These are phyloP conservation scores for Alternaria triticimaculans DNA, from an alignment of 2,329 filamentous ascomycete species.

Conservation along the genomic window DNA sequence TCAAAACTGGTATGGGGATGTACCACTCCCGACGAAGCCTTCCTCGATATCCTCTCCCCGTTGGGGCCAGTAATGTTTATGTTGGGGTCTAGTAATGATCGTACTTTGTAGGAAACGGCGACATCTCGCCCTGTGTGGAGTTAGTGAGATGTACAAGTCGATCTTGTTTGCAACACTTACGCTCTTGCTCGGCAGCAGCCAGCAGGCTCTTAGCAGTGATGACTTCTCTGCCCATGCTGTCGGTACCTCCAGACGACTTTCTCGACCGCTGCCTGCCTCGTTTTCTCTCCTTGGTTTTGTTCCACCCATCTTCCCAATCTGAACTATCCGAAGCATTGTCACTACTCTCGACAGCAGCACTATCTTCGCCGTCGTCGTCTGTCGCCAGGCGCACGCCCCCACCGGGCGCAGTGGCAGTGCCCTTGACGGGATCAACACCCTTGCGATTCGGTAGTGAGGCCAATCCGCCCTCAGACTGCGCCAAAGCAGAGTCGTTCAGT, in stretches of 20 bases:
- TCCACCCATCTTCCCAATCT: slow-evolving; percentile 67
- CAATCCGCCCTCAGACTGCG: slow-evolving; percentile 68
- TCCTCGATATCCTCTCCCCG: slow-evolving; percentile 61
- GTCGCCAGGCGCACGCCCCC: slow-evolving; percentile 62
- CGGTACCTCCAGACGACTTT: slow-evolving; percentile 42
- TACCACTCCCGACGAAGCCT: slow-evolving; percentile 61
- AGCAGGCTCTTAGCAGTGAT: slow-evolving; percentile 66
- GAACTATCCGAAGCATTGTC: slow-evolving; percentile 67
- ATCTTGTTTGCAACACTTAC: slow-evolving; percentile 56
- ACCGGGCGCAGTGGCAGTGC: slow-evolving; percentile 54
- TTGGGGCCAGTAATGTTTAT: slow-evolving; percentile 69
- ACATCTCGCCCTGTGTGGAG: slow-evolving; percentile 54
- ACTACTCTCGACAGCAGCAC: slow-evolving; percentile 68
- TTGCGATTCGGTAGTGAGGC: slow-evolving; percentile 63
- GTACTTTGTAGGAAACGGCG: slow-evolving; percentile 63
- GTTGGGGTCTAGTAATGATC: slow-evolving; percentile 70
- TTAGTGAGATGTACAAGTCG: slow-evolving; percentile 13
- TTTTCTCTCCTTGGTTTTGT: slow-evolving; percentile 39
- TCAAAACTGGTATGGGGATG: slow-evolving; percentile 90
- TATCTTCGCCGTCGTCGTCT: slow-evolving; percentile 60
- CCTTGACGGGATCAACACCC: slow-evolving; percentile 46
- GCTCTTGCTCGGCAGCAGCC: slow-evolving; percentile 78
- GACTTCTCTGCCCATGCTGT: slow-evolving; percentile 44
- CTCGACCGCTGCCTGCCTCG: slow-evolving; percentile 50
- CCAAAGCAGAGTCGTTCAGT: slow-evolving; percentile 74